These are phyloP conservation scores for Glaciozyma martinii DNA, from an alignment of 768 basidiomycete genomes.

Conservation along the genomic window DNA sequence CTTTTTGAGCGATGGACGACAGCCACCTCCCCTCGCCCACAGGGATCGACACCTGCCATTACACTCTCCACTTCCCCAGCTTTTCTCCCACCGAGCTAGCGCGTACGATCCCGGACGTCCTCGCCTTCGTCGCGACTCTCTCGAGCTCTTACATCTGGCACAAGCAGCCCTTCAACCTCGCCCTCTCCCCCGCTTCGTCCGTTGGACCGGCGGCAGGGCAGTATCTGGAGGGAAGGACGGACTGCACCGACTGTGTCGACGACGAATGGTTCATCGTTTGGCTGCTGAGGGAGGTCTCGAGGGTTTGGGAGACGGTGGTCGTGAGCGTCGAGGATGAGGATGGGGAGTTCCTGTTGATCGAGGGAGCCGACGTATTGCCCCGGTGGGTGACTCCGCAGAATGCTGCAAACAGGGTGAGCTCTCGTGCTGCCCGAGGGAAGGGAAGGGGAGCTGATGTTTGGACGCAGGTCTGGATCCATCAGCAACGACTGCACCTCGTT, in stretches of 20 bases:
- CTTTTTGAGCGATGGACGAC: too few relatives aligned
- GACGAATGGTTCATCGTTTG: slow-evolving; percentile 96
- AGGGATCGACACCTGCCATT: neutral
- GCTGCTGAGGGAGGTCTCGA: slow-evolving; percentile 67
- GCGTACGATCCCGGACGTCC: too few relatives aligned
- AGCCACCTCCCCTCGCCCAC: too few relatives aligned
- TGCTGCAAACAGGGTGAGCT: slow-evolving; percentile 80
- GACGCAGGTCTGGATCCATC: slow-evolving; percentile 77
- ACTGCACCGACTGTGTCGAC: slow-evolving; percentile 93
- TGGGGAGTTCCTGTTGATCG: slow-evolving; percentile 91
- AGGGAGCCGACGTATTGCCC: slow-evolving; percentile 83
- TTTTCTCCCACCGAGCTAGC: neutral
- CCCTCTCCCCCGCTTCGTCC: slow-evolving; percentile 3
- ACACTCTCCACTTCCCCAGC: neutral
- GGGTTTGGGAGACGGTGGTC: slow-evolving; percentile 62
- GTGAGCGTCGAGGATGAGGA: slow-evolving; percentile 62
- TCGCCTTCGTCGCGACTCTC: neutral
- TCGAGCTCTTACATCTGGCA: slow-evolving; percentile 17
- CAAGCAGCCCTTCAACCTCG: slow-evolving; percentile 6
- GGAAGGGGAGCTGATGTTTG: neutral
- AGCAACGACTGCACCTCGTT: slow-evolving; percentile 72
- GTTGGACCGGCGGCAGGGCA: neutral
- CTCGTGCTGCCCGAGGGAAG: slow-evolving; percentile 6
- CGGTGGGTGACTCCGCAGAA: slow-evolving; percentile 85
- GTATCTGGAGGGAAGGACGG: slow-evolving; percentile 65